These are phyloP conservation scores for Primulina huaijiensis DNA, from an alignment of 257 asterid genomes.

Conservation along the genomic window DNA sequence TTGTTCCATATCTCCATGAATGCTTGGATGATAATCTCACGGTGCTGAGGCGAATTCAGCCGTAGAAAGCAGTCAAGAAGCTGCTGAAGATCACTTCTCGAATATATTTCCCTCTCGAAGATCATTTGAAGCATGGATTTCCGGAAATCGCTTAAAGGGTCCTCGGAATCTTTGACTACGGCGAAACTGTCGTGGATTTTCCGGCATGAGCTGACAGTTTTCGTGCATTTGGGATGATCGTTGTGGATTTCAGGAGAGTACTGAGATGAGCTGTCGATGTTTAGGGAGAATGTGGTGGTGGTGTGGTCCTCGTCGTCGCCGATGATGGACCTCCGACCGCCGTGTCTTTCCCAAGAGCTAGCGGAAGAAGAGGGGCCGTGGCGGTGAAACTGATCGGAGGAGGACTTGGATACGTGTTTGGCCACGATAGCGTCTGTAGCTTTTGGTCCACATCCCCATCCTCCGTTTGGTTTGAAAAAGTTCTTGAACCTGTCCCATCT, in stretches of 20 bases:
- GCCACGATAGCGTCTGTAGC: slow-evolving; percentile 43
- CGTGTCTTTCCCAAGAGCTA: slow-evolving; percentile 22
- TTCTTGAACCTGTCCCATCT: slow-evolving; percentile 35
- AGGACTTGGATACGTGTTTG: slow-evolving; percentile 24
- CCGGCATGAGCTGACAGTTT: slow-evolving; percentile 12
- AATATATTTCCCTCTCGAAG: slow-evolving; percentile 46
- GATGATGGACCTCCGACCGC: slow-evolving; percentile 16
- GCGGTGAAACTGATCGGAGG: slow-evolving; percentile 16
- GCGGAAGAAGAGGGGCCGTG: slow-evolving; percentile 30
- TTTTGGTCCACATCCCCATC: slow-evolving; percentile 54
- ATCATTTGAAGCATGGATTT: slow-evolving; percentile 82
- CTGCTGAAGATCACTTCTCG: slow-evolving; percentile 52
- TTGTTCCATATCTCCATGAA: slow-evolving; percentile 64
- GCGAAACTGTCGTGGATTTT: slow-evolving; percentile 55
- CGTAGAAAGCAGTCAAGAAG: slow-evolving; percentile 57
- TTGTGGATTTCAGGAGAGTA: slow-evolving; percentile 20
- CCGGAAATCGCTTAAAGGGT: slow-evolving; percentile 73
- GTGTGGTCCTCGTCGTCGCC: slow-evolving; percentile 27
- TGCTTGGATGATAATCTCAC: slow-evolving; percentile 50
- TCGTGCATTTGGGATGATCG: slow-evolving; percentile 1
- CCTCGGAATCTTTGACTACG: slow-evolving; percentile 58
- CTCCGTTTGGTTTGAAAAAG: slow-evolving; percentile 29
- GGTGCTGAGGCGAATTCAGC: slow-evolving; percentile 60
- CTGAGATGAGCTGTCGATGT: slow-evolving; percentile 22
- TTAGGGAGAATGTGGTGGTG: slow-evolving; percentile 34